A percentile compares a stretch with the other conserved stretches of the same genome.
These are phyloP conservation scores for Diaporthe capsici DNA, from an alignment of 2,329 filamentous ascomycete genomes.

Conservation along the genomic window DNA sequence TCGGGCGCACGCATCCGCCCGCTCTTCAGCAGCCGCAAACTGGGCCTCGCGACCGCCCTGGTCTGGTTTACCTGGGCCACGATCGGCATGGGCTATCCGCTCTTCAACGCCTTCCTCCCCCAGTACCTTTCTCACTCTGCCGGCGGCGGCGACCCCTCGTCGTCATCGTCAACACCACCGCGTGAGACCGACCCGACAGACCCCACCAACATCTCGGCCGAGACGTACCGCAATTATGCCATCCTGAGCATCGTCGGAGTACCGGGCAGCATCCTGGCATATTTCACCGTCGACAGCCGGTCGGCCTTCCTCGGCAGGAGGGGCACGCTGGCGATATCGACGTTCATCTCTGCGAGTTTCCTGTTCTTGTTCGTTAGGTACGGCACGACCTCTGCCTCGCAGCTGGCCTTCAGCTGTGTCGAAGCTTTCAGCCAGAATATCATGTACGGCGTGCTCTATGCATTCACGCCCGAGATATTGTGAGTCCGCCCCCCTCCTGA, in stretches of 20 bases:
- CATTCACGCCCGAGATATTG: conserved; percentile 84
- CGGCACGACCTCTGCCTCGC: conserved; percentile 67
- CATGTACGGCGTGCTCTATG: conserved; percentile 83
- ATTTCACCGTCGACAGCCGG: conserved; percentile 77
- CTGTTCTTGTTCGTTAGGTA: conserved; percentile 77
- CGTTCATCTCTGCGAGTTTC: conserved; percentile 76
- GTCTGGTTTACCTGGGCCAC: conserved; percentile 87
- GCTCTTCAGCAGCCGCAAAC: conserved; percentile 70
- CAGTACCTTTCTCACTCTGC: conserved; percentile 79
- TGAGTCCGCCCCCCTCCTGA: background rate
- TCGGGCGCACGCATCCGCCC: conserved; percentile 77
- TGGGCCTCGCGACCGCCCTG: conserved; percentile 65
- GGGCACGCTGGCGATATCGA: conserved; percentile 78
- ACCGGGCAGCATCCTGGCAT: conserved; percentile 82
- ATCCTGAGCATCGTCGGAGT: conserved; percentile 84
- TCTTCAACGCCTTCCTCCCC: conserved; percentile 93
- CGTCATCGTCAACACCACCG: background rate
- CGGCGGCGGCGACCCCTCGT: background rate
- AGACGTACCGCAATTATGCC: conserved; percentile 84
- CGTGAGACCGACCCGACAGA: conserved; percentile 53
- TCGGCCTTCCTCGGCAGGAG: conserved; percentile 77
- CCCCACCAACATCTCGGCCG: conserved; percentile 55
- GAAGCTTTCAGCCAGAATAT: conserved; percentile 82
- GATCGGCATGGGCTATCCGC: conserved; percentile 88
- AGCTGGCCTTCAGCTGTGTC: conserved; percentile 76